Evolutionary conservation across 2,329 filamentous ascomycete species (phyloP).

Genomic region (Fusarium hostae): DNA sequence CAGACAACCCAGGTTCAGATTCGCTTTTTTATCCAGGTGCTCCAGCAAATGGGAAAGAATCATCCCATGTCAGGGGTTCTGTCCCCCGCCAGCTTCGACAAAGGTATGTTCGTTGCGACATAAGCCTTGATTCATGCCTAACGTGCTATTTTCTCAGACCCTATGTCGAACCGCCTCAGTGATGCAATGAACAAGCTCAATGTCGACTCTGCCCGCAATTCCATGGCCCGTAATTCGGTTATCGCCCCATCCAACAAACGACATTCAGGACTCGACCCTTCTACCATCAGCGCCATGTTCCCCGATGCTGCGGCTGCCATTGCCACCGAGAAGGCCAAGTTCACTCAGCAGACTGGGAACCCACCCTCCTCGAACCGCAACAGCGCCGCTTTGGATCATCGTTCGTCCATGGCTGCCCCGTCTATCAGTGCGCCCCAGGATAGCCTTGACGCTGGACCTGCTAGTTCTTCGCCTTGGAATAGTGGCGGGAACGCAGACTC

Average conservation of each 20-base stretch:
- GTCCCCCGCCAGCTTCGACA: constrained; percentile 96
- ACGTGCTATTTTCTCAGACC: constrained; percentile 67
- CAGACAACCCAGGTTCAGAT: constrained; percentile 99
- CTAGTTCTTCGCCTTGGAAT: constrained; percentile 78
- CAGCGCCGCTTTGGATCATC: constrained; percentile 81
- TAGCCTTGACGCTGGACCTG: constrained; percentile 43
- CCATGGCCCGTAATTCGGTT: constrained; percentile 81
- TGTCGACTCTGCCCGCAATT: constrained; percentile 87
- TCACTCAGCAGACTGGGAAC: constrained; percentile 93
- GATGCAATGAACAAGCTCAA: constrained; percentile 97
- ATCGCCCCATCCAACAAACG: constrained; percentile 85
- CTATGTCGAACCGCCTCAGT: constrained; percentile 94
- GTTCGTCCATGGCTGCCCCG: constrained; percentile 78
- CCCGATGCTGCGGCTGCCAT: constrained; percentile 98
- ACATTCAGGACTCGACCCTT: constrained; percentile 92
- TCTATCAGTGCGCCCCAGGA: constrained; percentile 72
- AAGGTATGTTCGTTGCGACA: constrained; percentile 69
- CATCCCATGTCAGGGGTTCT: constrained; percentile 97
- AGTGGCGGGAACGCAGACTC: constrained; percentile 60
- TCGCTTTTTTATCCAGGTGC: constrained; percentile 97
- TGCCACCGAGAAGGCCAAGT: constrained; percentile 97
- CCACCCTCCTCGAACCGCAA: constrained; percentile 92
- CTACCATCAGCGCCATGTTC: constrained; percentile 98
- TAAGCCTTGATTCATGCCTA: constrained; percentile 7
- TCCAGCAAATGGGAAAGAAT: constrained; percentile 99